Base-by-base conservation (phyloP, 225 moss, liverwort and hornwort species). In the Ulota crispa region DNA sequence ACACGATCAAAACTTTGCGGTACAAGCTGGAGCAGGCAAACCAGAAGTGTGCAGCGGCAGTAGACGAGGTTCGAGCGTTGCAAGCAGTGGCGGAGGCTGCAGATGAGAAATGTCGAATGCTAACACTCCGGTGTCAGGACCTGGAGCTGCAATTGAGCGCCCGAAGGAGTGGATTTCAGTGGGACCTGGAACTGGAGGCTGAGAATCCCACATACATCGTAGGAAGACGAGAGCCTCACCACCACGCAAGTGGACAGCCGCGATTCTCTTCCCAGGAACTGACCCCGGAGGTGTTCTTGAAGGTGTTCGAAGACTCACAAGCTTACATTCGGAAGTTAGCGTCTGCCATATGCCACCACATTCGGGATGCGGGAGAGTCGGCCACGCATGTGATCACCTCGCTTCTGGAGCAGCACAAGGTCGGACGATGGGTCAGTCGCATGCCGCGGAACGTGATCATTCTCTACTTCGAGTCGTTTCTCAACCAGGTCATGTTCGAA, bases 401-500 rank as follows among this genome's bases (percentile, higher is more conserved):
- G 31, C 90, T 90, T 24, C 9, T 90, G 72, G 85, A 90, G 84
- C 88, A 90, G 82, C 90, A 88, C 76, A 90, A 86, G 56, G 88
- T 90, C 1, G 88, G 85, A 6, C 81, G 85, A 64, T 72, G 70
- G 81, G 83, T 88, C 15, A 82, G 76, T n/a, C 86, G 83, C 68
- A 87, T 90, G 87, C 88, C 88, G 10, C 86, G 90, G 32, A 88
- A 79, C 39, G 84, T 86, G 19, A 87, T 90, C 75, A 85, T 90
- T 24, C 88, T 90, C 39, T 90, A 88, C 85, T 90, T 90, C 54
- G 88, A 90, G 78, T 87, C 88, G 8, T 90, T 90, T 36, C 88
- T 90, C 63, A 90, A 88, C 83, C 90, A 90, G 68, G 88, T 88
- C n/a, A 88, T 90, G 88, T 90, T 83, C 60, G 90, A 90, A 55